A percentile compares a stretch with the other conserved stretches of the same genome.
These are phyloP conservation scores for Talaromyces sp. DNA, from an alignment of 2,329 filamentous ascomycete species.

Conservation along the genomic window DNA sequence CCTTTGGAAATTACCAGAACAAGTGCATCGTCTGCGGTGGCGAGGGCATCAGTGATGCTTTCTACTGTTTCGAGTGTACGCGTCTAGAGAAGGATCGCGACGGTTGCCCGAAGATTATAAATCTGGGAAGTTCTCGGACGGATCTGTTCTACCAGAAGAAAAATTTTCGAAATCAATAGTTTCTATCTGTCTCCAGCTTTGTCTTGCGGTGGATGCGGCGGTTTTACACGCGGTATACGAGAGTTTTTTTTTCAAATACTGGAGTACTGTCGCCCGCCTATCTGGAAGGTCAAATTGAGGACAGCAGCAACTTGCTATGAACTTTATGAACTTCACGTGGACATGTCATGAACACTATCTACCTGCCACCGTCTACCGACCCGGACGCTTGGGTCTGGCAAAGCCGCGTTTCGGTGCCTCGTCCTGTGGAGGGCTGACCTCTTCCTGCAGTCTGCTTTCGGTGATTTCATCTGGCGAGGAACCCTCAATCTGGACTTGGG, in stretches of 20 bases:
- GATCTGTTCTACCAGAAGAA: slow-evolving; percentile 81
- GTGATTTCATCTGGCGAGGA: slow-evolving; percentile 57
- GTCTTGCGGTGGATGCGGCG: slow-evolving; percentile 2
- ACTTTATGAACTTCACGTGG: not conserved
- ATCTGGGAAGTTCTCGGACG: slow-evolving; percentile 89
- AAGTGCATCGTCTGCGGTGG: slow-evolving; percentile 99
- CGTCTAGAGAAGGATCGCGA: slow-evolving; percentile 94
- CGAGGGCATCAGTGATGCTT: slow-evolving; percentile 95
- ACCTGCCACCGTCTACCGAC: slow-evolving; percentile 34
- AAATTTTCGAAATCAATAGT: slow-evolving; percentile 43
- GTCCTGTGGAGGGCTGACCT: slow-evolving; percentile 49
- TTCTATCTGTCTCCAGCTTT: not conserved
- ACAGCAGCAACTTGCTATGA: not conserved
- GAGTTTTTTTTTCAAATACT: not conserved
- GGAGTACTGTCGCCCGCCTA: not conserved
- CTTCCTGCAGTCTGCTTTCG: slow-evolving; percentile 48
- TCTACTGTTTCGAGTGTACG: slow-evolving; percentile 99
- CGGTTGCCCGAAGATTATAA: slow-evolving; percentile 99
- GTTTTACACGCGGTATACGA: not conserved
- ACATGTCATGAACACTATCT: not conserved
- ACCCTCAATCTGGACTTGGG: slow-evolving; percentile 48
- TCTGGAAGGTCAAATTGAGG: not conserved
- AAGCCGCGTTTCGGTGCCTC: slow-evolving; percentile 50
- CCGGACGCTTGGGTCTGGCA: slow-evolving; percentile 61
- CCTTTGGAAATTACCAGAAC: slow-evolving; percentile 99